Conservation (phyloP, 768 basidiomycete genomes). For the Xerocomus potaroensis region DNA sequence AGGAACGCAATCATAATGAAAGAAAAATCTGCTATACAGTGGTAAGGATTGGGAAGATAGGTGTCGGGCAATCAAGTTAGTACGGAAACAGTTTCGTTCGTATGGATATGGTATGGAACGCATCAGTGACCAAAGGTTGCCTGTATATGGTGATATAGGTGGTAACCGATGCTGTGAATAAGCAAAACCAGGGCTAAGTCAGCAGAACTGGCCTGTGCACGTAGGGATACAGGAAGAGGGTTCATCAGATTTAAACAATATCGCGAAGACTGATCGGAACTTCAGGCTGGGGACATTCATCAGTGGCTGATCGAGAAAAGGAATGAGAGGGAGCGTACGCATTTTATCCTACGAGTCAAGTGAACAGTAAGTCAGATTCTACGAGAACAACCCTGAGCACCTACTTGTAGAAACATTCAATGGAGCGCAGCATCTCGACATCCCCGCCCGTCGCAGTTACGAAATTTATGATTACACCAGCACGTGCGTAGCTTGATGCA, state of each 20-base stretch:
- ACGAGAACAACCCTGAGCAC: conserved; percentile 20
- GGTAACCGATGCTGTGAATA: conserved; percentile 37
- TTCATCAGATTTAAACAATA: conserved; percentile 63
- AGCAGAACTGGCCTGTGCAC: conserved; percentile 42
- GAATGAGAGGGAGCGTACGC: conserved; percentile 48
- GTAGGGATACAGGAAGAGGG: conserved; percentile 80
- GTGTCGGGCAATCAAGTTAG: conserved; percentile 31
- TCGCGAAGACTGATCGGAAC: conserved; percentile 88
- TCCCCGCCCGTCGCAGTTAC: conserved; percentile 97
- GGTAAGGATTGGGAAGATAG: conserved; percentile 39
- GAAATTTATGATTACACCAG: conserved; percentile 93
- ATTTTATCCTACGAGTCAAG: conserved; percentile 65
- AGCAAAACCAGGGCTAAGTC: conserved; percentile 29
- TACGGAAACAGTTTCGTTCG: conserved; percentile 62
- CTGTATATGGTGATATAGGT: conserved; percentile 46
- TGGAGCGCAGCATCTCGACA: conserved; percentile 96
- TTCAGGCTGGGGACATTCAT: conserved; percentile 59
- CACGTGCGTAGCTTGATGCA: conserved; percentile 75
- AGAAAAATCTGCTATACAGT: conserved; percentile 63
- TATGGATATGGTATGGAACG: conserved; percentile 55
- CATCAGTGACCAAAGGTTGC: conserved; percentile 30
- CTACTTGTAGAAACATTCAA: conserved; percentile 98
- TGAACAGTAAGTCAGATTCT: conserved; percentile 12
- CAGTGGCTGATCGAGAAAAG: conserved; percentile 16
- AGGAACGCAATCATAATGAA: conserved; percentile 14